Base-by-base conservation (phyloP, 1,284 basidiomycete species). In the Tremellales sp. region DNA sequence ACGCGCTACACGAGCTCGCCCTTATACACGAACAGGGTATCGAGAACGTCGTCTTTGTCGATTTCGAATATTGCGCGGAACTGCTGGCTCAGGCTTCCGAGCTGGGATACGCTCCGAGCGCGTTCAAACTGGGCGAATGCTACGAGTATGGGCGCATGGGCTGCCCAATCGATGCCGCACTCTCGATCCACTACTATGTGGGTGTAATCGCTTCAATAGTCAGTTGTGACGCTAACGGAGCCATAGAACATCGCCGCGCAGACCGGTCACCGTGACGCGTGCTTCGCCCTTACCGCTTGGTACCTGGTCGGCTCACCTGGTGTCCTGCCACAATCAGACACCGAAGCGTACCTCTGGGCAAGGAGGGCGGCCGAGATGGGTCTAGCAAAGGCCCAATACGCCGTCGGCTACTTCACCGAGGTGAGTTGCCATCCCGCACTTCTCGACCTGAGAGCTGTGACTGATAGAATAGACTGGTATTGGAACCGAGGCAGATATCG, bases 141-240 rank as follows among this genome's bases (percentile, higher is more conserved):
- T 98, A 98, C 74, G 94, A 98, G 77, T 98, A 97, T 75, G 96
- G 94, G 36, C 92, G 92, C 78, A 88, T 97, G 84, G 92, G 91
- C 13, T 98, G 94, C 66, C 94, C 94, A n/a, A 88, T 93, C 68
- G 94, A 98, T 71, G 84, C 92, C 1, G 94, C 96, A 17, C 79
- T 98, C 51, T 93, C 89, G 43, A 98, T 98, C 65, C 94, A 98
- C 76, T 98, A 97, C 76, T 98, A 98, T 75, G 91, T 92, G 72
- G 69, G 87, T 78, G n/a, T n/a, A n/a, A n/a, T n/a, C n/a, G n/a
- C n/a, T 29, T 22, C 8, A 4, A 24, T 40, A n/a, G 8, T 44
- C 15, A n/a, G 4, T 29, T 13, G 43, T 26, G n/a, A 11, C 31
- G 35, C 17, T 45, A 15, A 13, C 17, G 13, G 25, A 24, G 36